Conservation (phyloP, 2,329 filamentous ascomycete species). For the Claviceps sp. region DNA sequence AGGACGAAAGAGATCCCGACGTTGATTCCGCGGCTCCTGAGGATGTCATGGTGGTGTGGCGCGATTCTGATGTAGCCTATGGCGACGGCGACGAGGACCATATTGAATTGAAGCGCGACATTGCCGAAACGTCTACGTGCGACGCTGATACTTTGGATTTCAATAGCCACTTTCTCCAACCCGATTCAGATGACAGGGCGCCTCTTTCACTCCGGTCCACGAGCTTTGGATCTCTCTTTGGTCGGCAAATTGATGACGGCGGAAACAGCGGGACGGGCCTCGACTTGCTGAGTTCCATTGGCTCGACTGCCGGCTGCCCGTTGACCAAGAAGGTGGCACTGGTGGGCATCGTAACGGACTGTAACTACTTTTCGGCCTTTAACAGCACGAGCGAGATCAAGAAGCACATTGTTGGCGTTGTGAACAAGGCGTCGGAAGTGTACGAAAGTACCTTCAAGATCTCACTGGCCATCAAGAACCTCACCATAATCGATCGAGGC, state of each 20-base stretch:
- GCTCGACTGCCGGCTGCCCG: conserved; percentile 72
- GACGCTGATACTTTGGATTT: conserved; percentile 63
- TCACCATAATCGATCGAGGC: conserved; percentile 61
- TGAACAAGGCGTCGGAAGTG: conserved; percentile 76
- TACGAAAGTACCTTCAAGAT: conserved; percentile 94
- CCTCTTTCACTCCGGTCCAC: conserved; percentile 39
- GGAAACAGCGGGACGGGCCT: conserved; percentile 54
- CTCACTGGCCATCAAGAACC: conserved; percentile 74
- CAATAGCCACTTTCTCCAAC: conserved; percentile 61
- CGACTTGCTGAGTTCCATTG: conserved; percentile 67
- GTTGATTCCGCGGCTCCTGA: conserved; percentile 38
- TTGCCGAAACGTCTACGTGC: conserved; percentile 41
- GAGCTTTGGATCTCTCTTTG: conserved; percentile 54
- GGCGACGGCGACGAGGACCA: conserved; percentile 21
- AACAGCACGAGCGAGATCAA: conserved; percentile 47
- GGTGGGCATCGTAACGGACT: conserved; percentile 86
- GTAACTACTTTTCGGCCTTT: conserved; percentile 68
- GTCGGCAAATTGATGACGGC: conserved; percentile 58
- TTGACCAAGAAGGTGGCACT: conserved; percentile 82
- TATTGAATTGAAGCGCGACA: conserved; percentile 51
- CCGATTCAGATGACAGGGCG: conserved; percentile 40
- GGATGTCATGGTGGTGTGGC: conserved; percentile 81
- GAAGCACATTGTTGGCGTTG: conserved; percentile 64
- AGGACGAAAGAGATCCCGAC: conserved; percentile 56
- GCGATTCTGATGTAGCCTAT: conserved; percentile 70